phyloP scores from a whole-genome alignment of 2,329 filamentous ascomycete genomes.

The Curvularia hawaiiensis region DNA sequence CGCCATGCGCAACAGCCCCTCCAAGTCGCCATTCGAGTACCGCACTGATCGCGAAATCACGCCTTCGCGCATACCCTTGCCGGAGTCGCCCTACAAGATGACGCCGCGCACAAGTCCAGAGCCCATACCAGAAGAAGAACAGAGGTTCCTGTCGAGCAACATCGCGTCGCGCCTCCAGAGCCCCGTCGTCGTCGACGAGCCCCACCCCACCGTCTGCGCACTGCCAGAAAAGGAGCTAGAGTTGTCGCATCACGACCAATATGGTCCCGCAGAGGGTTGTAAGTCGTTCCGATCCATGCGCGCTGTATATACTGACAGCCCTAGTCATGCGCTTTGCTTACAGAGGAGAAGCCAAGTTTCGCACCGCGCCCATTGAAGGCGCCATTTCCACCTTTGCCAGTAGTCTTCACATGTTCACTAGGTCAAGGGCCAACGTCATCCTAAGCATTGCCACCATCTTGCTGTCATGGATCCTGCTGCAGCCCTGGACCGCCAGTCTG shows the following conservation, averaged over 20 bases:
- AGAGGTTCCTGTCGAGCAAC: slow-evolving; percentile 35
- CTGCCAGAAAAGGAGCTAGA: slow-evolving; percentile 31
- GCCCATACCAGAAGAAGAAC: slow-evolving; percentile 42
- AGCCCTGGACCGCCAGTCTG: slow-evolving; percentile 68
- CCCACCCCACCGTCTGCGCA: slow-evolving; percentile 25
- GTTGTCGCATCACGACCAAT: slow-evolving; percentile 37
- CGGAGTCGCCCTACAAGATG: slow-evolving; percentile 62
- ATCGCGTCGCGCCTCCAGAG: slow-evolving; percentile 46
- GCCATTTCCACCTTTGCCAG: slow-evolving; percentile 67
- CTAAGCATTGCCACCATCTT: slow-evolving; percentile 66
- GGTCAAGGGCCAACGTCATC: slow-evolving; percentile 71
- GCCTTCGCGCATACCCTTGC: slow-evolving; percentile 64
- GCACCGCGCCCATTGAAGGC: slow-evolving; percentile 81
- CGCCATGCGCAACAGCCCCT: slow-evolving; percentile 49
- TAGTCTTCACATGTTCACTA: slow-evolving; percentile 65
- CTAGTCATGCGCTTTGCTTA: slow-evolving; percentile 87
- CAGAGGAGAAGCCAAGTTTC: slow-evolving; percentile 85
- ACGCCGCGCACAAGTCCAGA: slow-evolving; percentile 61
- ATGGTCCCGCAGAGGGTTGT: slow-evolving; percentile 42
- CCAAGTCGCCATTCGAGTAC: slow-evolving; percentile 64
- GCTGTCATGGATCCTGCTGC: slow-evolving; percentile 67
- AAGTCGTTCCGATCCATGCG: slow-evolving; percentile 25
- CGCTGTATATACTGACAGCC: slow-evolving; percentile 28
- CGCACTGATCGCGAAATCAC: slow-evolving; percentile 57
- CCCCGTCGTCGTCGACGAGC: slow-evolving; percentile 32